These are phyloP conservation scores for Leucocoprinus leucothites DNA, from an alignment of 768 basidiomycete genomes.

Conservation along the genomic window DNA sequence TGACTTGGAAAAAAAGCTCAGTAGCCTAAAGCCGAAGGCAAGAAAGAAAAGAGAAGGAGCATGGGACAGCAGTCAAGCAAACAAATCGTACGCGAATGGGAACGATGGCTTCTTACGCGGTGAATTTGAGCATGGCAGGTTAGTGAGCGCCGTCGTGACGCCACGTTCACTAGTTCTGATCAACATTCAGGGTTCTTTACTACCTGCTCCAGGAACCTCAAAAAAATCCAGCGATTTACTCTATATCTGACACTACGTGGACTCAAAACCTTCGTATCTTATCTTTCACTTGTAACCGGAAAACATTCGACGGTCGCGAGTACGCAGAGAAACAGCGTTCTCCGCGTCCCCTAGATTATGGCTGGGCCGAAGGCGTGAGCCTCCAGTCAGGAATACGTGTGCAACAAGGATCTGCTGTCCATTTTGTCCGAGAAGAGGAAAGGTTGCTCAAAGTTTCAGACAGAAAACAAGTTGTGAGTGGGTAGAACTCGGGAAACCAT, in stretches of 20 bases:
- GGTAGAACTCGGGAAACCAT: not conserved
- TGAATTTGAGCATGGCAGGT: slow-evolving; percentile 50
- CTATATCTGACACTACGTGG: slow-evolving; percentile 22
- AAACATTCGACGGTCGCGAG: slow-evolving; percentile 20
- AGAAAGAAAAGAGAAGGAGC: slow-evolving; percentile 25
- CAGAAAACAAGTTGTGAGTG: slow-evolving; percentile 13
- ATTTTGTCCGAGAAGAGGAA: slow-evolving; percentile 21
- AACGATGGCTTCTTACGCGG: slow-evolving; percentile 28
- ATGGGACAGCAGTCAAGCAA: slow-evolving; percentile 41
- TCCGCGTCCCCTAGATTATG: slow-evolving; percentile 28
- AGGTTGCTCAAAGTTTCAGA: slow-evolving; percentile 15
- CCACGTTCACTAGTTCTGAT: not conserved
- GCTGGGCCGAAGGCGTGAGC: slow-evolving; percentile 32
- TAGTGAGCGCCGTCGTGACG: not conserved
- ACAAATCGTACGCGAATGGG: slow-evolving; percentile 29
- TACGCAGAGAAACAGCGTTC: slow-evolving; percentile 16
- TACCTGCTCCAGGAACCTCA: slow-evolving; percentile 17
- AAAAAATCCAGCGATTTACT: slow-evolving; percentile 20
- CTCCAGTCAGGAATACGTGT: slow-evolving; percentile 12
- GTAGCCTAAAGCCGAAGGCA: slow-evolving; percentile 33
- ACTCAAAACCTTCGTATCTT: slow-evolving; percentile 16
- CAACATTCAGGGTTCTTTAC: slow-evolving; percentile 20
- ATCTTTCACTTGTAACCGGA: slow-evolving; percentile 27
- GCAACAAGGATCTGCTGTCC: slow-evolving; percentile 18
- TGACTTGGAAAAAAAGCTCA: slow-evolving; percentile 36